phyloP scores from a whole-genome alignment of 1,284 basidiomycete species.

The Rhodotorula sp. region DNA sequence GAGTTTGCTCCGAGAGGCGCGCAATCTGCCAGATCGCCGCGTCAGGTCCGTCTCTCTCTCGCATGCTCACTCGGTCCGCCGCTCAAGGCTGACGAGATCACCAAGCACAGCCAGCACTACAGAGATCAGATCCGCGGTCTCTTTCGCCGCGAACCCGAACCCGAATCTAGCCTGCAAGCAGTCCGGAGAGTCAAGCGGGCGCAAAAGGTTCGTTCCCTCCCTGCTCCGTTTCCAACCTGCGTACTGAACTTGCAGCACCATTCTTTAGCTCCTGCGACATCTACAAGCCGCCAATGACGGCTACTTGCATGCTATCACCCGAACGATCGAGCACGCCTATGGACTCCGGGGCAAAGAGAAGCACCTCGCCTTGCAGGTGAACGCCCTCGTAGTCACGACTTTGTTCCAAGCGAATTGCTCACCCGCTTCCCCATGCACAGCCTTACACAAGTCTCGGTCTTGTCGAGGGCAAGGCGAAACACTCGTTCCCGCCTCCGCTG shows the following conservation, averaged over 20 bases:
- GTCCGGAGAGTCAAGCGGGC: slow-evolving; percentile 18
- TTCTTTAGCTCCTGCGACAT: slow-evolving; percentile 58
- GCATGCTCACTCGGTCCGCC: not conserved
- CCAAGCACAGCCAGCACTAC: slow-evolving; percentile 23
- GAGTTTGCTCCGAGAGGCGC: slow-evolving; percentile 8
- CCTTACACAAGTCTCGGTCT: slow-evolving; percentile 35
- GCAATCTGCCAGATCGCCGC: not conserved
- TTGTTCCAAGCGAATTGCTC: not conserved
- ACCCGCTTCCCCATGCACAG: slow-evolving; percentile 51
- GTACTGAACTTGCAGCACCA: not conserved
- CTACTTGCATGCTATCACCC: slow-evolving; percentile 57
- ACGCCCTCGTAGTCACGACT: not conserved
- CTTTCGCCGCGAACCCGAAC: not conserved
- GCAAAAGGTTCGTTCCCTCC: slow-evolving; percentile 17
- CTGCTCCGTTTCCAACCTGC: not conserved
- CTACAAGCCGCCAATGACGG: slow-evolving; percentile 63
- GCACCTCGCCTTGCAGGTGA: slow-evolving; percentile 21
- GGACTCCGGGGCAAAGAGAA: slow-evolving; percentile 63
- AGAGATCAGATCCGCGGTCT: slow-evolving; percentile 4
- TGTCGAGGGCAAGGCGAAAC: not conserved
- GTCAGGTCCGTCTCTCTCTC: slow-evolving; percentile 1
- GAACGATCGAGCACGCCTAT: slow-evolving; percentile 72
- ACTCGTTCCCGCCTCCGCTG: slow-evolving; percentile 53
- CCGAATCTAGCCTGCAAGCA: slow-evolving; percentile 10
- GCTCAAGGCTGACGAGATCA: not conserved